phyloP scores from a whole-genome alignment of 2,329 filamentous ascomycete species.

The Claviceps capensis region DNA sequence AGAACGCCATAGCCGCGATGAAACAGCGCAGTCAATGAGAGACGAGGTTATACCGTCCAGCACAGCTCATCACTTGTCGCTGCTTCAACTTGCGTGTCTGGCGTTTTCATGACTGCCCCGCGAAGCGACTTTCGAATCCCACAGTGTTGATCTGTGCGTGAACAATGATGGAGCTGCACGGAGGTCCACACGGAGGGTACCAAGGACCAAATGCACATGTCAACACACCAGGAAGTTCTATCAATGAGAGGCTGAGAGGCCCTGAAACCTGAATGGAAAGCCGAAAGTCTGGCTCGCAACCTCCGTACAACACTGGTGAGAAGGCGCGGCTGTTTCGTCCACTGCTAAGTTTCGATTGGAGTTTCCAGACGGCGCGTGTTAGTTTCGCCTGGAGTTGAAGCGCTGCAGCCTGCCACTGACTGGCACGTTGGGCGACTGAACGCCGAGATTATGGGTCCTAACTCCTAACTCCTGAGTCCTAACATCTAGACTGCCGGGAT shows the following conservation, averaged over 20 bases:
- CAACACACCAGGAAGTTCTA: no score
- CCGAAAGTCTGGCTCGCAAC: background rate
- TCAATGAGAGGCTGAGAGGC: no score
- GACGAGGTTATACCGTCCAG: no score
- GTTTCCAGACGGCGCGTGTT: background rate
- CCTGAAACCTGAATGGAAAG: no score
- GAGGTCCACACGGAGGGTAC: background rate
- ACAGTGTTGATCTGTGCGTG: background rate
- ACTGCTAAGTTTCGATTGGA: background rate
- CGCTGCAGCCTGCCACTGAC: background rate
- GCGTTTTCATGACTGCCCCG: background rate
- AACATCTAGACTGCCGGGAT: background rate
- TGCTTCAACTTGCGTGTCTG: no score
- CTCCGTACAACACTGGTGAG: background rate
- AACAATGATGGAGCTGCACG: background rate
- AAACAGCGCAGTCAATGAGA: no score
- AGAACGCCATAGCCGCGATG: no score
- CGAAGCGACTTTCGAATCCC: background rate
- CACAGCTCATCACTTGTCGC: no score
- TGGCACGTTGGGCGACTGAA: no score
- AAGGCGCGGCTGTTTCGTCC: background rate
- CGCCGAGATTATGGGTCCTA: no score
- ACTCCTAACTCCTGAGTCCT: no score
- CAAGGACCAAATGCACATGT: no score
- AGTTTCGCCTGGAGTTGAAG: background rate